These are phyloP conservation scores for Botrytis tulipae DNA, from an alignment of 2,329 filamentous ascomycete genomes.

Conservation along the genomic window DNA sequence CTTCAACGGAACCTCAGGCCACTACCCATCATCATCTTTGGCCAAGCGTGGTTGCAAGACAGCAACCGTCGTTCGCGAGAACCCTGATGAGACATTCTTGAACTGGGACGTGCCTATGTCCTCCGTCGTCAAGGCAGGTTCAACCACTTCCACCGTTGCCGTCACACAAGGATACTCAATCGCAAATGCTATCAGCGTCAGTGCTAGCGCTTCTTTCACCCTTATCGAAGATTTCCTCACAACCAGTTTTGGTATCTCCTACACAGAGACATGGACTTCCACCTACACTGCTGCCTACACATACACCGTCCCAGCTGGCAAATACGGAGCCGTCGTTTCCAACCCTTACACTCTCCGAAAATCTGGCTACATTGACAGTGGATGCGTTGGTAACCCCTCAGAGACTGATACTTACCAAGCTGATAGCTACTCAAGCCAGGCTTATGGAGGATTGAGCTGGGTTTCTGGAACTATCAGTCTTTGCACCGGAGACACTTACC, in stretches of 20 bases:
- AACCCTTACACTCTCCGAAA: conserved; percentile 8
- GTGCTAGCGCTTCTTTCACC: not conserved
- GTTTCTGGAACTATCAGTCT: conserved; percentile 12
- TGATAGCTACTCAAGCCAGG: not conserved
- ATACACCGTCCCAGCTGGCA: not conserved
- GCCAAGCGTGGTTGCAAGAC: conserved; percentile 3
- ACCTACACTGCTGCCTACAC: conserved; percentile 2
- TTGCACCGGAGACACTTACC: not conserved
- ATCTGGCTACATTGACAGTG: not conserved
- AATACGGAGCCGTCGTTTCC: conserved; percentile 3
- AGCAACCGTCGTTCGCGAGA: not conserved
- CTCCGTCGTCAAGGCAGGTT: not conserved
- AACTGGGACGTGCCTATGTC: conserved; percentile 16
- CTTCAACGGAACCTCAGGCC: not conserved
- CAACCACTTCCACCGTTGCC: not conserved
- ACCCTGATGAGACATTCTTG: not conserved
- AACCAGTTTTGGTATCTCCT: not conserved
- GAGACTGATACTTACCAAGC: not conserved
- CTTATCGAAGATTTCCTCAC: not conserved
- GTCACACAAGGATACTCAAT: conserved; percentile 2
- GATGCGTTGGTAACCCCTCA: not conserved
- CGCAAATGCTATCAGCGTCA: not conserved
- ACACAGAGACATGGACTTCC: conserved; percentile 1
- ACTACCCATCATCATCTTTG: not conserved
- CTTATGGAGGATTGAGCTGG: not conserved